Base-by-base conservation (phyloP, 176 grass and related monocot species). In the Oryza brachyantha region DNA sequence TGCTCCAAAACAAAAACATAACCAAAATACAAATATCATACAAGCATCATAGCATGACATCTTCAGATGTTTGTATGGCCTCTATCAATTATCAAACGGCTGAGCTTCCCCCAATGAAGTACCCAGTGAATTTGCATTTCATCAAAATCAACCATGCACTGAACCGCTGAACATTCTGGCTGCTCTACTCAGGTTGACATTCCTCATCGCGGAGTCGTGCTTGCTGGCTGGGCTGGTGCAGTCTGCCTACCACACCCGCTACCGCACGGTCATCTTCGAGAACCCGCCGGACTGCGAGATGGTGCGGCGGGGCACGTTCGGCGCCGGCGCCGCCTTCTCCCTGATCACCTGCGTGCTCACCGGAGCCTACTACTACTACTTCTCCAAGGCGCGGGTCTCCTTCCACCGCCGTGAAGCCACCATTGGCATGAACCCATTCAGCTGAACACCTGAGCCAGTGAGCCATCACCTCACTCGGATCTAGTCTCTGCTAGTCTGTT, bases 181-280 rank as follows among this genome's bases (percentile, higher is more conserved):
- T 67, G 40, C 10, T 28, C 29, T 78, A 17, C 46, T 39, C 80
- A 97, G 95, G 95, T 58, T 97, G 68, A 85, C 85, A 29, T 97
- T 97, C 36, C 21, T 98, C 39, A 80, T 98, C 70, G 92, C 89
- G 2, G 95, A 92, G 80, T 73, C 79, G 2, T 98, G 87, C 87
- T 26, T 98, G 43, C 68, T 98, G 40, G 95, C 95, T 28, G 95
- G 91, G 32, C 65, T 91, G 11, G 83, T 92, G 55, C 83, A 84
- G 27, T 88, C 93, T 1, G 92, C 95, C 12, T 94, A 94, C 85
- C 95, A 98, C 83, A 98, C 95, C 2, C 60, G 87, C 46, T 92
- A 92, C 85, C 82, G 89, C 52, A 74, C 26, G 0, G 35, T 98
- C 4, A 54, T 87, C 75, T 87, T 84, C 2, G 42, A 52, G 13